Base-by-base conservation (phyloP, 345 rosid genomes). In the Linum lewisii region DNA sequence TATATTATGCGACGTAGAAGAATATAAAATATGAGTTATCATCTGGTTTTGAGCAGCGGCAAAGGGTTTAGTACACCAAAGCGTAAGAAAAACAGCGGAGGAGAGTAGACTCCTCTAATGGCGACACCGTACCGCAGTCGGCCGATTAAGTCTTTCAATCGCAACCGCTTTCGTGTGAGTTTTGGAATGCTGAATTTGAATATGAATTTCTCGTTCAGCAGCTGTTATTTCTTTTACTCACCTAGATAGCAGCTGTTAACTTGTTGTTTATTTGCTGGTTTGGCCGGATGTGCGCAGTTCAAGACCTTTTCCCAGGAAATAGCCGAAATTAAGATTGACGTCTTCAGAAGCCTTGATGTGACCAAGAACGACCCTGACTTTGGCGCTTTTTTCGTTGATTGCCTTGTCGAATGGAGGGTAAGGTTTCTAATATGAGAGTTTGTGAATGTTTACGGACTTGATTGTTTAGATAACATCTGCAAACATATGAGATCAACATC, bases 321-420 rank as follows among this genome's bases (percentile, higher is more conserved):
- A 56, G 82, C 75, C 54, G 97, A 82, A n/a, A 83, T 88, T 62
- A 89, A 92, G 42, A 76, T 85, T 73, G 73, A 79, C 75, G 88
- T 82, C 54, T 82, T 72, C 64, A 67, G 81, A 69, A 84, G 84
- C 81, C 81, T 88, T 50, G 79, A 83, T 42, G 75, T 74, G 68
- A 63, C 76, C 24, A 92, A 88, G 76, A 32, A 75, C 3, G 84
- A 81, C 79, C 97, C 98, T 23, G 82, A 91, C 2, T 77, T 78
- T 26, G 95, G 98, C 37, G 68, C 93, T 5, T 86, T 88, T 73
- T 76, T 88, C 65, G 73, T 77, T 58, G 98, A 88, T 36, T 82
- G 90, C 61, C 97, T 92, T 24, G 20, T 80, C 2, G 97, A 92
- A 74, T 92, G 90, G 89, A 88, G 92, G 88, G 98, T 88, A 84